Evolutionary conservation across 129 eudicot species (phyloP), one percentile per base, ranked within the genome.

Genomic region (Rutidosis leptorrhynchoides): DNA sequence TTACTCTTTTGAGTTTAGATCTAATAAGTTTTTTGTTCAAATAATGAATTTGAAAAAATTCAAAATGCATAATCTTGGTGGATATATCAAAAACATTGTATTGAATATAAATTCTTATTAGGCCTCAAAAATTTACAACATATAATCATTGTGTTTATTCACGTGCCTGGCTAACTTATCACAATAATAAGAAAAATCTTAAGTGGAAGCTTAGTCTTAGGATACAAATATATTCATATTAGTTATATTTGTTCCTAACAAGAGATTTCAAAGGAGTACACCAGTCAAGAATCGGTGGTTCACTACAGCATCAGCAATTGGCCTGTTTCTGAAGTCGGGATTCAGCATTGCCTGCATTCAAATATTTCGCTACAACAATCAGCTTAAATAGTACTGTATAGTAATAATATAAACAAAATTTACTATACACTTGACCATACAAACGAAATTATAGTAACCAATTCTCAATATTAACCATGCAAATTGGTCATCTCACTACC

Each of bases 291-390:
- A 93, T 64, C 92, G 77, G 71, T 88, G 98, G 74, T 81, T 88
- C 66, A 80, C 73, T 29, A 88, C 96, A 74, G 96, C 96, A 74
- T 87, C 96, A 55, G 96, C 98, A 78, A 86, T 80, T 67, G 98
- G 98, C 80, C 98, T 81, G 45, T 78, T 81, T 59, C 95, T 64
- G 70, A 69, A 93, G 72, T 93, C 92, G 2, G 92, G 86, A 81
- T 82, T 82, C 67, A 93, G 58, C 98, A 93, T 93, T 27, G 90
- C 95, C 98, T 93, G 89, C 65, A 48, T 7, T 20, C 51, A 58
- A 27, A 65, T n/a, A n/a, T n/a, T 22, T 37, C 17, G 3, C 22
- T 15, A 32, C 56, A 64, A 54, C 2, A 27, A 17, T 9, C 23
- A 26, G 14, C 53, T 58, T 29, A 32, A 37, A 48, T 28, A 35